Conservation (phyloP, 2,329 filamentous ascomycete genomes). For the Paramyrothecium roridum region DNA sequence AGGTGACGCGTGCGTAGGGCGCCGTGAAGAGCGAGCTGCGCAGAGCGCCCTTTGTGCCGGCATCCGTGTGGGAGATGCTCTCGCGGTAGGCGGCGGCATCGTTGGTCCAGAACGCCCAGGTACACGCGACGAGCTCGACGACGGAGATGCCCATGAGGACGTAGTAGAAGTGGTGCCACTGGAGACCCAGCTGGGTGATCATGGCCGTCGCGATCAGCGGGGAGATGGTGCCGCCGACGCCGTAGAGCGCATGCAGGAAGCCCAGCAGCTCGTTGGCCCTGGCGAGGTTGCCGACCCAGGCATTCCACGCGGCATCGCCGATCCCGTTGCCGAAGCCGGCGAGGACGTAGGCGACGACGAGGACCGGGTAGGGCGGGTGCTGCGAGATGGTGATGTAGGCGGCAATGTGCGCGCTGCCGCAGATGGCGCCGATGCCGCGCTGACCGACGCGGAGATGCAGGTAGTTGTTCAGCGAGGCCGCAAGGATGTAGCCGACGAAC, state of each 20-base stretch:
- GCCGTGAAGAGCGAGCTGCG: conserved; percentile 33
- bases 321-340: conserved; percentile 71
- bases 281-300: conserved; percentile 61
- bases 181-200: conserved; percentile 57
- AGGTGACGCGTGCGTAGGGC: conserved; percentile 53
- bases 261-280: conserved; percentile 68
- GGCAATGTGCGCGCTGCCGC: conserved; percentile 57
- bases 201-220: conserved; percentile 69
- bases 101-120: conserved; percentile 58
- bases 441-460: conserved; percentile 24
- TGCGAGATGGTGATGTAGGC: conserved; percentile 60
- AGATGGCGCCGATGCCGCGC: conserved; percentile 59
- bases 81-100: conserved; percentile 52
- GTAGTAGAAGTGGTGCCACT: conserved; percentile 74
- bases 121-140: conserved; percentile 48
- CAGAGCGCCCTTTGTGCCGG: conserved; percentile 22
- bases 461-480: conserved; percentile 58
- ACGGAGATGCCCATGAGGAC: conserved; percentile 59
- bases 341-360: conserved; percentile 63
- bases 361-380: conserved; percentile 66
- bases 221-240: conserved; percentile 63
- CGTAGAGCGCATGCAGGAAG: conserved; percentile 67
- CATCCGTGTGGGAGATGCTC: conserved; percentile 18
- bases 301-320: conserved; percentile 53
- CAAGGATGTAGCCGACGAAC: conserved; percentile 60